These are phyloP conservation scores for Claviceps sp. DNA, from an alignment of 2,329 filamentous ascomycete species.

Conservation along the genomic window DNA sequence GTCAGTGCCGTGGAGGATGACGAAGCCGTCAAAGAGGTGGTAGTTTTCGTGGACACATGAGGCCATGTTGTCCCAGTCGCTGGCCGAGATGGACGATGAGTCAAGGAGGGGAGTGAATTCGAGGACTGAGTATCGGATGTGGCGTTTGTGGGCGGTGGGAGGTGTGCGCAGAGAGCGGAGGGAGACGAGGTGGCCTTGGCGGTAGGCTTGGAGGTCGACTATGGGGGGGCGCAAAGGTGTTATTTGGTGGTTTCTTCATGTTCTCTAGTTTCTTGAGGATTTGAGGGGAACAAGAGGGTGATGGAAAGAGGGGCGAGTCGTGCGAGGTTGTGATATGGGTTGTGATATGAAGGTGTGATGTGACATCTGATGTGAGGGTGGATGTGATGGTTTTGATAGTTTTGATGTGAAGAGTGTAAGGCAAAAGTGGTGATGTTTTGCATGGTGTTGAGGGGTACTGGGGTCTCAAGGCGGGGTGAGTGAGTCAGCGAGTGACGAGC, in stretches of 20 bases:
- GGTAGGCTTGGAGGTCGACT: constrained; percentile 38
- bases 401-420: too few species aligned
- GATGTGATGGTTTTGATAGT: too few species aligned
- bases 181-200: constrained; percentile 32
- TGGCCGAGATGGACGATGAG: constrained; percentile 77
- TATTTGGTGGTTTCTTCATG: neutral
- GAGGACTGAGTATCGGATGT: constrained; percentile 70
- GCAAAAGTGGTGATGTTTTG: neutral
- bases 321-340: too few species aligned
- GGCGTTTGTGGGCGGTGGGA: constrained; percentile 63
- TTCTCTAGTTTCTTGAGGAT: neutral
- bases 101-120: constrained; percentile 80
- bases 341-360: too few species aligned
- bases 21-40: constrained; percentile 77
- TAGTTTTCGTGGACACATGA: constrained; percentile 73
- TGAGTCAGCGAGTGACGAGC: neutral
- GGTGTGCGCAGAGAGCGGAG: constrained; percentile 68
- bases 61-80: constrained; percentile 78
- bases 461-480: neutral
- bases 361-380: too few species aligned
- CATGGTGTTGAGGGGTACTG: neutral
- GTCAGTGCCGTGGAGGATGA: constrained; percentile 83
- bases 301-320: neutral
- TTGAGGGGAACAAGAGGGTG: neutral
- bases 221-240: neutral